Evolutionary conservation across 495 filamentous ascomycete species (phyloP).

Genomic region (Aspergillus kassunensis): DNA sequence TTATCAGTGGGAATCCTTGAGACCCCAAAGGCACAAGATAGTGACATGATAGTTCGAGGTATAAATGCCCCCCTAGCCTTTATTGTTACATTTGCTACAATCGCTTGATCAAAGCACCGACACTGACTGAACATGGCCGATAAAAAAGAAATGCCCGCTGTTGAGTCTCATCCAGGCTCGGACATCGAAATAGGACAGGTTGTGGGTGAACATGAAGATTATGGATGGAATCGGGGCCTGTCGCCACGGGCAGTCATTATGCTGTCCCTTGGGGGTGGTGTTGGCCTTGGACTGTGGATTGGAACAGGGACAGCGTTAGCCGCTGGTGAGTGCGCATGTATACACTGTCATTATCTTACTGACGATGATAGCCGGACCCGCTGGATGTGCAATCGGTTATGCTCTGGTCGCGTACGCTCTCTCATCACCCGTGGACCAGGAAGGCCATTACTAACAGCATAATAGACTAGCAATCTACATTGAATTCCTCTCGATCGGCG

Average conservation of each 20-base stretch:
- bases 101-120: too few species aligned
- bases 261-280: conserved; percentile 31
- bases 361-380: conserved; percentile 23
- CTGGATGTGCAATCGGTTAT: conserved; percentile 24
- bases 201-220: not conserved
- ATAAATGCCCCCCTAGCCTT: too few species aligned
- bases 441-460: not conserved
- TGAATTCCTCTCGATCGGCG: conserved; percentile 27
- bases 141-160: not conserved
- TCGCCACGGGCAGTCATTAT: conserved; percentile 29
- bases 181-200: not conserved
- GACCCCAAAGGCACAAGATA: too few species aligned
- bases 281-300: conserved; percentile 28
- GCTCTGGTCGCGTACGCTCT: conserved; percentile 29
- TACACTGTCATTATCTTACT: not conserved
- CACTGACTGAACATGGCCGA: too few species aligned
- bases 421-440: too few species aligned
- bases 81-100: too few species aligned
- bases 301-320: conserved; percentile 24
- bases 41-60: too few species aligned
- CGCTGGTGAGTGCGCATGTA: conserved; percentile 17
- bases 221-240: conserved; percentile 25
- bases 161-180: not conserved
- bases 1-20: too few species aligned
- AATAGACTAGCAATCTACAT: conserved; percentile 25